Evolutionary conservation across 1,284 basidiomycete genomes (phyloP), one percentile per base, ranked within the genome.

Genomic region (Cryptococcus neoformans): DNA sequence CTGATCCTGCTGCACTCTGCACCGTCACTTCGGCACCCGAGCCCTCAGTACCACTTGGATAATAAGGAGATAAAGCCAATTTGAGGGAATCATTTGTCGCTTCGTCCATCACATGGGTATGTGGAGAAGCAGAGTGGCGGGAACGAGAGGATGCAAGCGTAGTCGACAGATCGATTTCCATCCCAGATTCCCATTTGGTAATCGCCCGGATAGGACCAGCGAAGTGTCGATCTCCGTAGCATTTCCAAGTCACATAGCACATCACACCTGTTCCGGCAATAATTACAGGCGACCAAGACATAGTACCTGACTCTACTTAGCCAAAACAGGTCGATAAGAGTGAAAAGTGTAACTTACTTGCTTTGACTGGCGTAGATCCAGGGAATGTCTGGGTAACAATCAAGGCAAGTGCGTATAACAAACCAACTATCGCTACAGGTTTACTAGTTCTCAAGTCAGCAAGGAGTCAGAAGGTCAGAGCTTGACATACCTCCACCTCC

Each of bases 171-270:
- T 77, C 75, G 14, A 78, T 72, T 51, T 75, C 75, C 8, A 76
- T 69, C 12, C 76, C 76, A 8, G 75, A 72, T 49, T 77, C 68
- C 76, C 76, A 78, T 55, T 75, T 75, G 0, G 76, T 78, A 35
- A 78, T 56, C 0, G 75, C 70, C 53, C 69, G 65, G 42, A 78
- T 76, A 0, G 76, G 76, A 4, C 76, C 76, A 17, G 72, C 72
- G 57, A 76, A 78, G 55, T 78, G 68, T 39, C 57, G 58, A 35
- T 52, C 57, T 37, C 62, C 73, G 51, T 73, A 75, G 34, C 59
- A 58, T 38, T 61, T 59, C 73, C 73, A 75, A 0, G 71, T 73
- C 16, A 71, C 34, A 37, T 66, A 62, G 35, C 64, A 73, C 14
- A 69, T 55, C 5, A 66, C 6, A 3, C 56, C 49, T 1, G 71